phyloP scores from a whole-genome alignment of 2,329 filamentous ascomycete species.

The Botryotinia globosa region DNA sequence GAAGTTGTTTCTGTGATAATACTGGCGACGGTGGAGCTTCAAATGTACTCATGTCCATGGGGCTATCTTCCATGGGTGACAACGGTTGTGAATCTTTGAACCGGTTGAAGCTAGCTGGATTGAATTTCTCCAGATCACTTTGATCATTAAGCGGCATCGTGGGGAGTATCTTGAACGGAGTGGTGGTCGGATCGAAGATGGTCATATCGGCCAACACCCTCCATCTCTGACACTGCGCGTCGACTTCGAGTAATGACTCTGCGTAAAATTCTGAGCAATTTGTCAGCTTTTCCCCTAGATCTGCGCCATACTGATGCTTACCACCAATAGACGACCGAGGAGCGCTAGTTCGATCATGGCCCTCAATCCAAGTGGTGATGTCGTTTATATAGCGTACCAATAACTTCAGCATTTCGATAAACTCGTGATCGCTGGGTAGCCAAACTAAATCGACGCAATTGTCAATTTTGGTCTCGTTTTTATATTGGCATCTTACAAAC shows the following conservation, averaged over 20 bases:
- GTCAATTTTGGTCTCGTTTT: not conserved
- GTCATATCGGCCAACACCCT: conserved; percentile 7
- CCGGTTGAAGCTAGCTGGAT: not conserved
- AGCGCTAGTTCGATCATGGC: not conserved
- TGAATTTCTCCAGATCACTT: not conserved
- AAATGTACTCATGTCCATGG: not conserved
- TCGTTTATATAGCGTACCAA: conserved; percentile 2
- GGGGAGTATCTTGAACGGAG: not conserved
- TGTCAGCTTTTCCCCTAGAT: not conserved
- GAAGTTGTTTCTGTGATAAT: too few species aligned
- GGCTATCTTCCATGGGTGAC: not conserved
- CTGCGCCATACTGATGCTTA: not conserved
- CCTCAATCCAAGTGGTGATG: conserved; percentile 6
- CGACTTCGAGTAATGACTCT: not conserved
- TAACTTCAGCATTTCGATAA: conserved; percentile 8
- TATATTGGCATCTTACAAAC: not conserved
- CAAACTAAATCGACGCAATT: not conserved
- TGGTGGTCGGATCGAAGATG: not conserved
- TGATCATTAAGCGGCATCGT: not conserved
- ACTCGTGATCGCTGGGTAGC: conserved; percentile 2
- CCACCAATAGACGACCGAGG: not conserved
- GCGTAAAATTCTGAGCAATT: not conserved
- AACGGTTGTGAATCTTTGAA: not conserved
- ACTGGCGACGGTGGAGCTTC: not conserved
- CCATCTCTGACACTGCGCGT: conserved; percentile 10